Evolutionary conservation across 208 protist species (phyloP).

Genomic region (Porcisia deanei): DNA sequence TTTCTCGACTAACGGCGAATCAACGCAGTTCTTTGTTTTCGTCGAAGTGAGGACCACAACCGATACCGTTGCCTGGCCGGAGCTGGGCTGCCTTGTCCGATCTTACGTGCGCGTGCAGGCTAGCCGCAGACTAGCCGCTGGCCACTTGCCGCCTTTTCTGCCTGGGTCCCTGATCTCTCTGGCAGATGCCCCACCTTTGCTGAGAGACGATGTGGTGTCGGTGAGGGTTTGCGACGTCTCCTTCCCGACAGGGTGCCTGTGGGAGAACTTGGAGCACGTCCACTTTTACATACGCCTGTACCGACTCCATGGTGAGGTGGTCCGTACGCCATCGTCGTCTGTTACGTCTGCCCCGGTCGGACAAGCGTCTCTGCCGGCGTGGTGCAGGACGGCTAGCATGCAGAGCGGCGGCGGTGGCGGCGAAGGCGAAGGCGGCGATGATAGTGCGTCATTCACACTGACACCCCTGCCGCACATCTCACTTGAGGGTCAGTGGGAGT

Average conservation of each 20-base stretch:
- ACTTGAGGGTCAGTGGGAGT: conserved; percentile 90
- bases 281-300: conserved; percentile 27
- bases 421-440: conserved; percentile 7
- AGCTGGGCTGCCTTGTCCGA: conserved; percentile 28
- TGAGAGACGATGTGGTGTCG: conserved; percentile 29
- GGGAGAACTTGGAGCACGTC: conserved; percentile 23
- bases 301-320: conserved; percentile 3
- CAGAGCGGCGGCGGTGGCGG: background rate
- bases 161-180: conserved; percentile 41
- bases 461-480: conserved; percentile 61
- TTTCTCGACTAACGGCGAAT: background rate
- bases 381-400: background rate
- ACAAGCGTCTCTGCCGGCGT: conserved; percentile 1
- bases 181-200: conserved; percentile 19
- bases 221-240: conserved; percentile 66
- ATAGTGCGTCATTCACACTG: conserved; percentile 47
- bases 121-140: conserved; percentile 9
- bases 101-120: conserved; percentile 35
- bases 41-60: conserved; percentile 57
- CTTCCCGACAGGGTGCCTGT: conserved; percentile 22
- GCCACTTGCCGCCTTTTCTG: conserved; percentile 19
- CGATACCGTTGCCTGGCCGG: conserved; percentile 32
- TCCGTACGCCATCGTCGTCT: background rate
- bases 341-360: background rate
- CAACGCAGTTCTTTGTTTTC: conserved; percentile 16